These are phyloP conservation scores for Pulveroboletus sp. DNA, from an alignment of 768 basidiomycete genomes.

Conservation along the genomic window DNA sequence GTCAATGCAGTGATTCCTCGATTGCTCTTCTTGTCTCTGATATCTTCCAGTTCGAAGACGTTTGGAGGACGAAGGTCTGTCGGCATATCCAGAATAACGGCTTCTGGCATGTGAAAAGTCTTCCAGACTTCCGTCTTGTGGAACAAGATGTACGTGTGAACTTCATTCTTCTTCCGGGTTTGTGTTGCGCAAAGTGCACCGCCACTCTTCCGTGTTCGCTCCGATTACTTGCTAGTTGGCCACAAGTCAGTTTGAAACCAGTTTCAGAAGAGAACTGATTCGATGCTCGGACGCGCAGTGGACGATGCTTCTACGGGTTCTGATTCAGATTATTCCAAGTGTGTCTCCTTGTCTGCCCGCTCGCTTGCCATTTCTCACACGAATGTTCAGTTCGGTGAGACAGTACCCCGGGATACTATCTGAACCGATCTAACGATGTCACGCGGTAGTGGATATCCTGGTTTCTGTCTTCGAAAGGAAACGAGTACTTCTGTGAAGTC, in stretches of 20 bases:
- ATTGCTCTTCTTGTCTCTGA: not conserved
- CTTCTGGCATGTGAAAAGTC: slow-evolving; percentile 24
- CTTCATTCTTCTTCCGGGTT: slow-evolving; percentile 8
- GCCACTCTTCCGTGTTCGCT: slow-evolving; percentile 14
- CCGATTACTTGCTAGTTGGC: slow-evolving; percentile 4
- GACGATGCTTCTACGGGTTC: slow-evolving; percentile 89
- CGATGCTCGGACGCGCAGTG: slow-evolving; percentile 50
- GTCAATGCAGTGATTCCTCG: slow-evolving; percentile 47
- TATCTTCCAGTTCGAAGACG: slow-evolving; percentile 14
- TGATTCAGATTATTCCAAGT: slow-evolving; percentile 96
- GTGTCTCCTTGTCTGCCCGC: slow-evolving; percentile 24
- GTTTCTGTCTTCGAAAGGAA: slow-evolving; percentile 96
- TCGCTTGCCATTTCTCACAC: slow-evolving; percentile 12
- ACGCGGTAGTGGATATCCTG: slow-evolving; percentile 86
- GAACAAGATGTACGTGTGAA: slow-evolving; percentile 7
- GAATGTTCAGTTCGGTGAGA: slow-evolving; percentile 26
- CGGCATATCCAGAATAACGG: slow-evolving; percentile 33
- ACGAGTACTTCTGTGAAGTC: slow-evolving; percentile 99
- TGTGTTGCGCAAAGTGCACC: slow-evolving; percentile 7
- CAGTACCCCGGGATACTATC: slow-evolving; percentile 14
- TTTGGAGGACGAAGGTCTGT: slow-evolving; percentile 29
- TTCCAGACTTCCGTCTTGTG: not conserved
- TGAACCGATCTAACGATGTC: slow-evolving; percentile 13
- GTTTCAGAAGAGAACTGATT: slow-evolving; percentile 19
- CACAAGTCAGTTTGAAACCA: slow-evolving; percentile 23